Percentiles rank a stretch among this genome's conserved stretches.
These are phyloP conservation scores for Termitomyces sp. DNA, from an alignment of 768 basidiomycete species.

Conservation along the genomic window DNA sequence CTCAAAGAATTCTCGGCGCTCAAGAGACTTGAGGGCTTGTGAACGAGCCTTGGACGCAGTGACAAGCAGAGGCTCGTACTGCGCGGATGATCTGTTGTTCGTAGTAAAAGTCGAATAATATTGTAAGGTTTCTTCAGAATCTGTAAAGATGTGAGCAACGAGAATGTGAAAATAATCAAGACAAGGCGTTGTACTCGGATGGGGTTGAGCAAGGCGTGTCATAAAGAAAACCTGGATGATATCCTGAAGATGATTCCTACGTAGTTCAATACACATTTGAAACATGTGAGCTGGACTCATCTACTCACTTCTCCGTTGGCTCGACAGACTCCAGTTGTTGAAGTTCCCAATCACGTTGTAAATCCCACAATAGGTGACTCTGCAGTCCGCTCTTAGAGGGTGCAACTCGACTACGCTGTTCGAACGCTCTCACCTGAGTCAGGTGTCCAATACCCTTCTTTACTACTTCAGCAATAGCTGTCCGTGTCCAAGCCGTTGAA, in stretches of 20 bases:
- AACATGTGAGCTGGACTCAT: background rate
- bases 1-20: constrained; percentile 61
- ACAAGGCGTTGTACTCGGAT: constrained; percentile 53
- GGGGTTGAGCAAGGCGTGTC: constrained; percentile 68
- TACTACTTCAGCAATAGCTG: constrained; percentile 47
- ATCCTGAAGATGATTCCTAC: constrained; percentile 28
- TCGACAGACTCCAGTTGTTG: constrained; percentile 49
- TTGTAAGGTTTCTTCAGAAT: constrained; percentile 75
- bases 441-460: constrained; percentile 56
- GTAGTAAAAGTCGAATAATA: constrained; percentile 89
- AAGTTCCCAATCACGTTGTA: constrained; percentile 70
- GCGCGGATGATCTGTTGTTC: constrained; percentile 59
- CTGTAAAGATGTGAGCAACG: constrained; percentile 31
- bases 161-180: background rate
- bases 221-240: constrained; percentile 55
- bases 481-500: constrained; percentile 55
- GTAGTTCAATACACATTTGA: constrained; percentile 24
- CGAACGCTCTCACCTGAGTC: constrained; percentile 39
- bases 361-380: constrained; percentile 71
- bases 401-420: background rate
- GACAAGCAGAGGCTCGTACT: constrained; percentile 76
- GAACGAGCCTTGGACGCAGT: constrained; percentile 69
- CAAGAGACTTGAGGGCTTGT: constrained; percentile 52
- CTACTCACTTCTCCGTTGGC: constrained; percentile 37
- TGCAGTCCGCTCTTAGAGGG: constrained; percentile 20